These are phyloP conservation scores for Cucurbitaria berberidis DNA, from an alignment of 2,329 filamentous ascomycete species.

Conservation along the genomic window DNA sequence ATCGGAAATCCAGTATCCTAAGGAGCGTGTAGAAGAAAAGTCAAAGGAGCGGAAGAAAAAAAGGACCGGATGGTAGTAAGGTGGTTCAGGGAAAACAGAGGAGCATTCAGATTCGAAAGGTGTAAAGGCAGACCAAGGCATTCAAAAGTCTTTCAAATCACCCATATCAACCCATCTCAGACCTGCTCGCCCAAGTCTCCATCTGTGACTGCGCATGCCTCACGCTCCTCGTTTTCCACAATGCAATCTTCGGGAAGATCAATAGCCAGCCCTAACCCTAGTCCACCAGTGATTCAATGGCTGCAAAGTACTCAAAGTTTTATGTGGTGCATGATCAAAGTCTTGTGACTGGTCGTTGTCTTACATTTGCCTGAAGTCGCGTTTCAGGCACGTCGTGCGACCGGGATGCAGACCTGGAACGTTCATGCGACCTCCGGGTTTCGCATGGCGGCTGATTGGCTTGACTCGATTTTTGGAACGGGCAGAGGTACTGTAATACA, in stretches of 20 bases:
- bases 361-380: constrained; percentile 6
- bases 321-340: constrained; percentile 1
- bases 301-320: not conserved
- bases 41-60: not conserved
- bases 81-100: not conserved
- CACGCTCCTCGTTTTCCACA: constrained; percentile 6
- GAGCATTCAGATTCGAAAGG: not conserved
- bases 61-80: not conserved
- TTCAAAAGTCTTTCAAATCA: not conserved
- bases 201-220: constrained; percentile 12
- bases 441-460: constrained; percentile 16
- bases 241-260: constrained; percentile 24
- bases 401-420: constrained; percentile 15
- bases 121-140: not conserved
- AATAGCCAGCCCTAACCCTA: constrained; percentile 1
- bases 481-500: constrained; percentile 26
- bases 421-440: constrained; percentile 6
- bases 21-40: not conserved
- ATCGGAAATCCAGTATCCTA: not conserved
- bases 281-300: not conserved
- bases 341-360: not conserved
- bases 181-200: constrained; percentile 4
- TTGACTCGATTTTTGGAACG: constrained; percentile 4
- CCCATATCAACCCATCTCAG: constrained; percentile 2
- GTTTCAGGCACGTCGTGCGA: constrained; percentile 27